Evolutionary conservation across 306 rosid genomes (phyloP).

Genomic region (Malus orientalis): DNA sequence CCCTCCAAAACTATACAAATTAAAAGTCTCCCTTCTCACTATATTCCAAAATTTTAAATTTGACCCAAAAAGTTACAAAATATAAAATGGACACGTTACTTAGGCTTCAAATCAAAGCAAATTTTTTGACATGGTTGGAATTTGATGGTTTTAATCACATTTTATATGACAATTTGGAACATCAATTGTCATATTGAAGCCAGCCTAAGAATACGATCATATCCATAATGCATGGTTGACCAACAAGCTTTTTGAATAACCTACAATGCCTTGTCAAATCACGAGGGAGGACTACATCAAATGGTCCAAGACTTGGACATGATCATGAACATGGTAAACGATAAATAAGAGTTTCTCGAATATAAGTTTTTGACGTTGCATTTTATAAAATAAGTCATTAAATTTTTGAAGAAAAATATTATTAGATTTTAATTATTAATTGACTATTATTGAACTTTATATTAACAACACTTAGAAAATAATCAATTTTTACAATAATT

Average conservation of each 20-base stretch:
- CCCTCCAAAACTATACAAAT: background rate
- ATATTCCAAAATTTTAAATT: background rate
- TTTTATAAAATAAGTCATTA: no score
- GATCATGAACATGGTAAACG: background rate
- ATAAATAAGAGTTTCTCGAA: no score
- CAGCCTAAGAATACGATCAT: background rate
- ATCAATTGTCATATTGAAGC: constrained; percentile 1
- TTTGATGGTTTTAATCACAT: background rate
- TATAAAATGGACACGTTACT: background rate
- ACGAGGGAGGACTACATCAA: constrained; percentile 19
- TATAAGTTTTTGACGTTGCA: background rate
- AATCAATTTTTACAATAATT: no score
- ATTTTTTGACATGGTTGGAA: constrained; percentile 5
- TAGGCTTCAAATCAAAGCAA: background rate
- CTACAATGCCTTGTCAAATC: constrained; percentile 23
- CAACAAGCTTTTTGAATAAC: constrained; percentile 9
- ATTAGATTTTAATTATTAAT: no score
- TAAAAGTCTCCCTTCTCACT: background rate
- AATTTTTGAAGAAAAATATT: background rate
- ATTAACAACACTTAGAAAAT: no score
- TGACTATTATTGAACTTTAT: background rate
- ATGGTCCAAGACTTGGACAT: background rate
- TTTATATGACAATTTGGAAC: background rate
- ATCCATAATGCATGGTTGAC: constrained; percentile 3
- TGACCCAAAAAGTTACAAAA: background rate